Base-by-base conservation (phyloP, 257 asterid genomes). In the Solanum rostratum region DNA sequence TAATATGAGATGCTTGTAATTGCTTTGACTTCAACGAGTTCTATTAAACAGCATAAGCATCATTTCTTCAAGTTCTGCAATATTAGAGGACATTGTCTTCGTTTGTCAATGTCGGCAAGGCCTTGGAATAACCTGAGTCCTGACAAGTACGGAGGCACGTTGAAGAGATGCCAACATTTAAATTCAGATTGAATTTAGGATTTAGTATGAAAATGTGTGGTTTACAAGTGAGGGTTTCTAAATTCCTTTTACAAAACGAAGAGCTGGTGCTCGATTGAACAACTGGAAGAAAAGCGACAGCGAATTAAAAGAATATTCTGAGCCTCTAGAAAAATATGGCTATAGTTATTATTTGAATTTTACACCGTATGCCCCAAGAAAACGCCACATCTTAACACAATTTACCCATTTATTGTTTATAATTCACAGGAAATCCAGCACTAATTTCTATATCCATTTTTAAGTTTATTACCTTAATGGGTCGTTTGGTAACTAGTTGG, bases 211-310 rank as follows among this genome's bases (percentile, higher is more conserved):
- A 87, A 80, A 84, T 52, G 86, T 54, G 84, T 59, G 76, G 66
- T 69, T 85, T 86, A 79, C 80, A 85, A 85, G 88, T 59, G 62
- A 90, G 92, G 79, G 90, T 79, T 87, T 85, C 83, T 19, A 89
- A 90, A 89, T 80, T 87, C 94, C 90, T 92, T 88, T 59, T 68
- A 59, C 3, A 2, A 10, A 76, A 49, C 16, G 60, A 59, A 73
- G 79, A 50, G 22, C 45, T 43, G 55, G 80, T 43, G 30, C 52
- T 11, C 41, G 79, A 71, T 13, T 43, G 80, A n/a, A n/a, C 30
- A 71, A 71, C 80, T 71, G 43, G 33, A 71, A 71, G 54, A 71
- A 71, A 71, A 71, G 55, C 6, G 33, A 1, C 71, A 13, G 7
- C 24, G 15, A 8, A 66, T 30, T 15, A 66, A 16, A 66, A 30